Evolutionary conservation across 1,284 basidiomycete species (phyloP), one percentile per base, ranked within the genome.

Genomic region (Xerocomus nothofagi): DNA sequence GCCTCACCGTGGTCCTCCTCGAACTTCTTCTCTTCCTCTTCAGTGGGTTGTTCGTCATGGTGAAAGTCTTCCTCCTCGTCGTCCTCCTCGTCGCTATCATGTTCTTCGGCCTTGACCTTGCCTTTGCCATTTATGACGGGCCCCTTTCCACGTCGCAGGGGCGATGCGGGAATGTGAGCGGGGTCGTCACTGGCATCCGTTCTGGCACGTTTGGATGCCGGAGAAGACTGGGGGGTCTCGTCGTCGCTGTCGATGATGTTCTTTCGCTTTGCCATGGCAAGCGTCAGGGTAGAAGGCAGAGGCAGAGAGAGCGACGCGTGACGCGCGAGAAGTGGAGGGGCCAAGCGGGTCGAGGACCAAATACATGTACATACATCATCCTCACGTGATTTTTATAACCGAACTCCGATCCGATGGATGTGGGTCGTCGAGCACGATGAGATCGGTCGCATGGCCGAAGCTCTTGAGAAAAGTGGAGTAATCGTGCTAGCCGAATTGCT

Each of bases 1-100:
- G 68, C 71, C 44, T 80, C 80, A 18, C 77, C 77, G 51, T 84
- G 72, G 46, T 80, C 73, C 50, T 78, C 72, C 59, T 86, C 84
- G 53, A 88, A 85, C 56, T 72, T 69, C 54, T 77, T 76, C 49
- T 84, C 81, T 26, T 79, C 76, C 33, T 75, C 74, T 49, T 77
- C 73, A 48, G 75, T 70, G 15, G 72, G 69, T 21, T 71, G 67
- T 2, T 67, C 66, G 3, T 67, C 45, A 37, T 50, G 45, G 41
- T 45, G 44, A 53, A 61, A 21, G 53, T 63, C 60, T 30, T 59
- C 56, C 39, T 63, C 62, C 24, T 62, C 61, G 3, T 62, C 60
- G 3, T 62, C 60, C 4, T 71, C 70, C 4, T 71, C 70, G 18
- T 74, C 73, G 46, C 68, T 72, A 21, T 62, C 61, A 5, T 66